Conservation (phyloP, 495 filamentous ascomycete genomes). For the Podospora pseudocomata region DNA sequence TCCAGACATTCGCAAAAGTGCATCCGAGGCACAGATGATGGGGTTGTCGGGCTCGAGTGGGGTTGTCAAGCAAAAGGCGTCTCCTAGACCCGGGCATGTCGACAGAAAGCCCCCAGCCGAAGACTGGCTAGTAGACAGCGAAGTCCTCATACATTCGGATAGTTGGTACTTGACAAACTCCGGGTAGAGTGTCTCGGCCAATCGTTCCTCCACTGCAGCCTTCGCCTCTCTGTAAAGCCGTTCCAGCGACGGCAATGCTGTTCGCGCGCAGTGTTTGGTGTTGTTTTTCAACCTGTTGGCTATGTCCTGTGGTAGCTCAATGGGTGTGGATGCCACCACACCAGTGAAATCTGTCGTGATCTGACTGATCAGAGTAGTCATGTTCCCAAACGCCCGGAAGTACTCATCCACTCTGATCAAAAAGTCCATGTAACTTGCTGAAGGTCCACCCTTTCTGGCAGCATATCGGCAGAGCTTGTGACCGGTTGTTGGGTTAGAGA, state of each 20-base stretch:
- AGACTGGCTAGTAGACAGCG: slow-evolving; percentile 20
- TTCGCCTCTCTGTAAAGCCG: slow-evolving; percentile 45
- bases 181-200: slow-evolving; percentile 46
- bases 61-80: slow-evolving; percentile 36
- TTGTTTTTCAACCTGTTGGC: slow-evolving; percentile 37
- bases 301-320: slow-evolving; percentile 36
- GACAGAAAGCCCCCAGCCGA: slow-evolving; percentile 16
- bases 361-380: slow-evolving; percentile 41
- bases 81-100: slow-evolving; percentile 36
- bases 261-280: slow-evolving; percentile 38
- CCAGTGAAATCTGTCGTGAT: slow-evolving; percentile 47
- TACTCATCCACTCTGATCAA: slow-evolving; percentile 45
- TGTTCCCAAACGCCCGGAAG: slow-evolving; percentile 31
- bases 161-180: slow-evolving; percentile 46
- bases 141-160: slow-evolving; percentile 22
- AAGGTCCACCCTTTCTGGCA: slow-evolving; percentile 32
- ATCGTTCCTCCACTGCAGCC: slow-evolving; percentile 39
- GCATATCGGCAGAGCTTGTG: slow-evolving; percentile 44
- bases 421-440: slow-evolving; percentile 48
- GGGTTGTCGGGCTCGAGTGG: slow-evolving; percentile 43
- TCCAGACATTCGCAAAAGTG: slow-evolving; percentile 47
- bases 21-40: slow-evolving; percentile 50
- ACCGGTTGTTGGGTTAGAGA: slow-evolving; percentile 44
- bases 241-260: slow-evolving; percentile 43
- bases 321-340: slow-evolving; percentile 37